Conservation (phyloP, 768 basidiomycete species). For the Mycena galopus region DNA sequence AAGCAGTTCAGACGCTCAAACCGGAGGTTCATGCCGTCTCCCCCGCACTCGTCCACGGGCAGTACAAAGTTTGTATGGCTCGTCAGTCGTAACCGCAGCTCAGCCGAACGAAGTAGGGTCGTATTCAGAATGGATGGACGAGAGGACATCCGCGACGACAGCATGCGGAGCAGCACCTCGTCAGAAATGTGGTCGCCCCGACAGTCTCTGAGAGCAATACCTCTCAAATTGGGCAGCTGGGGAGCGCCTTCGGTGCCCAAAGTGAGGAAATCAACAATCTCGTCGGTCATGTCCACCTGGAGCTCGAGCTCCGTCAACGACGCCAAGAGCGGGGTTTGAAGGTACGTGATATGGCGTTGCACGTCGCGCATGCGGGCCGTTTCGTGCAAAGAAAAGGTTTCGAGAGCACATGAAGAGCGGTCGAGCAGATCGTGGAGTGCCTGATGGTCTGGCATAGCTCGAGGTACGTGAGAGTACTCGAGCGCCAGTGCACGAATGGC, state of each 20-base stretch:
- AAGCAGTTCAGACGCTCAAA: conserved; percentile 24
- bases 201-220: conserved; percentile 12
- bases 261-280: conserved; percentile 22
- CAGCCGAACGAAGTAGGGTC: conserved; percentile 2
- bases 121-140: neutral
- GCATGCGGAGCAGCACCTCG: conserved; percentile 9
- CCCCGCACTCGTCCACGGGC: neutral
- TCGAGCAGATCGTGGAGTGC: conserved; percentile 26
- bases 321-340: conserved; percentile 18
- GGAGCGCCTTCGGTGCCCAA: neutral
- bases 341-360: conserved; percentile 19
- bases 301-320: conserved; percentile 24
- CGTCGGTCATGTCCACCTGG: conserved; percentile 25
- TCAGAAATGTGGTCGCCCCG: conserved; percentile 29
- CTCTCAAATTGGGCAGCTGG: conserved; percentile 17
- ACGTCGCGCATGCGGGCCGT: conserved; percentile 21
- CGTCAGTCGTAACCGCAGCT: conserved; percentile 17
- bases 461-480: conserved; percentile 28
- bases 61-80: conserved; percentile 10
- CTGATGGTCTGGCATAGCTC: conserved; percentile 9
- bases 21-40: conserved; percentile 14
- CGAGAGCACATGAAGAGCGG: conserved; percentile 18
- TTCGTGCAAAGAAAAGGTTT: conserved; percentile 25
- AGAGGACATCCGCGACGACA: conserved; percentile 2
- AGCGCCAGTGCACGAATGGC: conserved; percentile 26